phyloP scores from a whole-genome alignment of 768 basidiomycete genomes.

The Leccinum subgranulosum region DNA sequence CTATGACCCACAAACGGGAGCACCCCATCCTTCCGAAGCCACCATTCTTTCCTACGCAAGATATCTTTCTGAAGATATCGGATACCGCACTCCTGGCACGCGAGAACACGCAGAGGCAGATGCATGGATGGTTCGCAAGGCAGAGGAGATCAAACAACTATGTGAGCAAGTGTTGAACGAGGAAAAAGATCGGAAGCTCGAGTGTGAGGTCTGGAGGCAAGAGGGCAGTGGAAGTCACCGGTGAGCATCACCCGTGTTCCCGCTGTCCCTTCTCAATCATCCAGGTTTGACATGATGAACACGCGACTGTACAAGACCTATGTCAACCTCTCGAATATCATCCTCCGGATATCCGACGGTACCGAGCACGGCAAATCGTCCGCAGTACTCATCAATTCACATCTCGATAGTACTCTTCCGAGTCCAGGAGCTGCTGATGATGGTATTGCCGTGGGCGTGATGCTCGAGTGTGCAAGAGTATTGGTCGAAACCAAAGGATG shows the following conservation, averaged over 20 bases:
- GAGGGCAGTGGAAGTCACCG: constrained; percentile 84
- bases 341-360: constrained; percentile 82
- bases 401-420: constrained; percentile 87
- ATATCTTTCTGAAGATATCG: constrained; percentile 80
- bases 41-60: constrained; percentile 62
- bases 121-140: constrained; percentile 68
- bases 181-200: constrained; percentile 51
- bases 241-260: constrained; percentile 40
- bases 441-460: constrained; percentile 81
- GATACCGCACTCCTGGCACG: constrained; percentile 90
- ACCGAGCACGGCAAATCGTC: constrained; percentile 71
- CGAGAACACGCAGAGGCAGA: constrained; percentile 85
- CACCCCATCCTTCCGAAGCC: constrained; percentile 71
- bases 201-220: constrained; percentile 92
- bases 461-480: constrained; percentile 87
- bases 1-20: constrained; percentile 48
- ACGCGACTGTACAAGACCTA: constrained; percentile 84
- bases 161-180: constrained; percentile 55
- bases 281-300: constrained; percentile 90
- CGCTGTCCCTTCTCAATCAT: too few relatives aligned
- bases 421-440: constrained; percentile 90
- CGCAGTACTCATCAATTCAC: constrained; percentile 83
- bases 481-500: constrained; percentile 61
- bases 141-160: constrained; percentile 32
- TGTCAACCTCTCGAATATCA: constrained; percentile 81